A percentile compares a stretch with the other conserved stretches of the same genome.
phyloP scores from a whole-genome alignment of 331 rosid species.

The Acacia pycnantha region DNA sequence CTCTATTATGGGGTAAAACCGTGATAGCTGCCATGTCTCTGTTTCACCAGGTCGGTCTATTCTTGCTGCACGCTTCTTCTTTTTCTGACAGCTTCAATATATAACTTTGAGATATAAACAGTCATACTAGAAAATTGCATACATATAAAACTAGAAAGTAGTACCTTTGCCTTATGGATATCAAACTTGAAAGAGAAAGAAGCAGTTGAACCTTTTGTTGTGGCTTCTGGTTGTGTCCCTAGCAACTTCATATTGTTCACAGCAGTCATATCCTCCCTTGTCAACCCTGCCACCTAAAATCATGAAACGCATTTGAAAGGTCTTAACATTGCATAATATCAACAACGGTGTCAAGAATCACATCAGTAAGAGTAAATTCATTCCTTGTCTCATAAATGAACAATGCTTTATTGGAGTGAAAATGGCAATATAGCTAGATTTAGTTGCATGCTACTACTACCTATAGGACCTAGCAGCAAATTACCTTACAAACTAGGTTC shows the following conservation, averaged over 20 bases:
- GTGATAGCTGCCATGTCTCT: constrained; percentile 85
- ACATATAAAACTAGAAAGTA: constrained; percentile 4
- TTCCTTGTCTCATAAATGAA: constrained; percentile 14
- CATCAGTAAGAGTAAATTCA: not conserved
- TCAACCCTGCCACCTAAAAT: constrained; percentile 74
- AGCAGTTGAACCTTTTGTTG: constrained; percentile 51
- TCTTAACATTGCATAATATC: constrained; percentile 18
- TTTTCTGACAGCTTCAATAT: constrained; percentile 60
- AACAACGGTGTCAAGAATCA: not conserved
- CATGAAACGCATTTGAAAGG: constrained; percentile 29
- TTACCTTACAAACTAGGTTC: no score
- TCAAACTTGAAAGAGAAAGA: constrained; percentile 83
- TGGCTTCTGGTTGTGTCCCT: constrained; percentile 61
- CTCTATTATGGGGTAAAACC: constrained; percentile 93
- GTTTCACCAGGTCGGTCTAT: constrained; percentile 73
- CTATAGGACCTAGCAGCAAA: no score
- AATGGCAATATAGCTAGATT: not conserved
- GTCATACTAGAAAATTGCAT: constrained; percentile 18
- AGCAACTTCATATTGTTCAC: constrained; percentile 75
- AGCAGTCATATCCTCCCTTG: constrained; percentile 74
- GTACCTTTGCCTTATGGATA: constrained; percentile 61
- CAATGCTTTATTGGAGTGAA: constrained; percentile 5
- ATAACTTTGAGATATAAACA: constrained; percentile 29
- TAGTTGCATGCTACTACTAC: no score
- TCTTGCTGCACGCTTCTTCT: constrained; percentile 79